These are phyloP conservation scores for Ruellia speciosa DNA, from an alignment of 305 asterid genomes.

Conservation along the genomic window DNA sequence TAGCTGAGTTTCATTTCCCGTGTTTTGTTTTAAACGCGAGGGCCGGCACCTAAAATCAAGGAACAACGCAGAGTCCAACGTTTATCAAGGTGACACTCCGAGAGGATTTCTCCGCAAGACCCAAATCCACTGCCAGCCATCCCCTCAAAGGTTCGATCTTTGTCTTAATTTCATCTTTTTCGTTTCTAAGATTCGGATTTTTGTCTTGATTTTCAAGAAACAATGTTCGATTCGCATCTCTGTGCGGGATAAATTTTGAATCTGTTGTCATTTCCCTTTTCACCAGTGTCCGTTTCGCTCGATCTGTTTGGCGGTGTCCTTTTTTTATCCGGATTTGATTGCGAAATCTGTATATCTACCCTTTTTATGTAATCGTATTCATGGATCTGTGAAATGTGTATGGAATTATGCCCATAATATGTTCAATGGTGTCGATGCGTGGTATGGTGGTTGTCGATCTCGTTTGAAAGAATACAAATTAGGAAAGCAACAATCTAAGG, in stretches of 20 bases:
- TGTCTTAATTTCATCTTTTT: not conserved
- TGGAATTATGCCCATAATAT: not conserved
- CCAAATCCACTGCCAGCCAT: not conserved
- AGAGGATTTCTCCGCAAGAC: not conserved
- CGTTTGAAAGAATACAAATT: not conserved
- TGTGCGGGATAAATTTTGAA: not conserved
- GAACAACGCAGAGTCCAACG: not conserved
- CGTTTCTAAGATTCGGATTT: slow-evolving; percentile 4
- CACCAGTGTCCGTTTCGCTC: not conserved
- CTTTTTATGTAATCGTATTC: not conserved
- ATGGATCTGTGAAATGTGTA: not conserved
- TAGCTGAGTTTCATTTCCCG: slow-evolving; percentile 29
- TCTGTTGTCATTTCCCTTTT: not conserved
- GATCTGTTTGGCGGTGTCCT: not conserved
- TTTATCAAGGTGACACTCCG: not conserved
- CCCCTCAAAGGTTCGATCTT: slow-evolving; percentile 27
- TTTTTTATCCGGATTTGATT: not conserved
- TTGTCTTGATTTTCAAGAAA: not conserved
- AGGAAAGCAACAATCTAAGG: not conserved
- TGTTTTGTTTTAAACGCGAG: slow-evolving; percentile 29
- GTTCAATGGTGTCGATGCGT: not conserved
- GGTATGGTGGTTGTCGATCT: not conserved
- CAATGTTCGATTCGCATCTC: not conserved
- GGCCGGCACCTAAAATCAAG: slow-evolving; percentile 31
- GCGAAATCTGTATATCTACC: not conserved